Conservation (phyloP, 768 basidiomycete genomes). For the Saitozyma podzolica region DNA sequence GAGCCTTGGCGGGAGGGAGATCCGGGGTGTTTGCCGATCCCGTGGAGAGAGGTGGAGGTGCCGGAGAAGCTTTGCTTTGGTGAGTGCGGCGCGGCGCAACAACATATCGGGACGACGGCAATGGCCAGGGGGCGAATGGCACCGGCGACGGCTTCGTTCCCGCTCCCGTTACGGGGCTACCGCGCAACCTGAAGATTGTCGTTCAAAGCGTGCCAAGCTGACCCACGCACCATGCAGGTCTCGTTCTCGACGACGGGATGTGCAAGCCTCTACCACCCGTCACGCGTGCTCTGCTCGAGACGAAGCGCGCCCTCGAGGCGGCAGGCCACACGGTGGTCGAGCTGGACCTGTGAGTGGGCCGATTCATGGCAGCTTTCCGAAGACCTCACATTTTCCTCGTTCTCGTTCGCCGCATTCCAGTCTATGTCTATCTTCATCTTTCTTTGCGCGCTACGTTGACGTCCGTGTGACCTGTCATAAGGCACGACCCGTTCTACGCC, state of each 20-base stretch:
- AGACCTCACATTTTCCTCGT: too few relatives aligned
- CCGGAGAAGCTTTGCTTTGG: constrained; percentile 34
- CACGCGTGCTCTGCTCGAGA: constrained; percentile 21
- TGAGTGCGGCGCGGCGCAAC: constrained; percentile 2
- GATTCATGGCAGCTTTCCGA: too few relatives aligned
- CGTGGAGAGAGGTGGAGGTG: constrained; percentile 30
- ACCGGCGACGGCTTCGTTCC: too few relatives aligned
- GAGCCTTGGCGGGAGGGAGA: constrained; percentile 29
- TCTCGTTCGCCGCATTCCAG: not conserved
- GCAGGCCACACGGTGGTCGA: constrained; percentile 40
- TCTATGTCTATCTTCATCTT: not conserved
- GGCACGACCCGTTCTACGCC: not conserved
- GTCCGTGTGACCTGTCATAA: not conserved
- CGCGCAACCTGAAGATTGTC: not conserved
- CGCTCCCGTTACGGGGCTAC: too few relatives aligned
- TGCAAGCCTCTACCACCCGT: constrained; percentile 37
- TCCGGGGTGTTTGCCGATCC: constrained; percentile 35
- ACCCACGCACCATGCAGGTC: constrained; percentile 5
- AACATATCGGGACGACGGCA: too few relatives aligned
- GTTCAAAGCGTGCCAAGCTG: not conserved
- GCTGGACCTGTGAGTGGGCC: constrained; percentile 23
- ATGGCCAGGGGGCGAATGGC: too few relatives aligned
- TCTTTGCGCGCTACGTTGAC: constrained; percentile 26
- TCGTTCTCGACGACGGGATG: constrained; percentile 35
- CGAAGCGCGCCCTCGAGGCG: constrained; percentile 23